Evolutionary conservation across 2,329 filamentous ascomycete species (phyloP).

Genomic region (Colletotrichum trifolii): DNA sequence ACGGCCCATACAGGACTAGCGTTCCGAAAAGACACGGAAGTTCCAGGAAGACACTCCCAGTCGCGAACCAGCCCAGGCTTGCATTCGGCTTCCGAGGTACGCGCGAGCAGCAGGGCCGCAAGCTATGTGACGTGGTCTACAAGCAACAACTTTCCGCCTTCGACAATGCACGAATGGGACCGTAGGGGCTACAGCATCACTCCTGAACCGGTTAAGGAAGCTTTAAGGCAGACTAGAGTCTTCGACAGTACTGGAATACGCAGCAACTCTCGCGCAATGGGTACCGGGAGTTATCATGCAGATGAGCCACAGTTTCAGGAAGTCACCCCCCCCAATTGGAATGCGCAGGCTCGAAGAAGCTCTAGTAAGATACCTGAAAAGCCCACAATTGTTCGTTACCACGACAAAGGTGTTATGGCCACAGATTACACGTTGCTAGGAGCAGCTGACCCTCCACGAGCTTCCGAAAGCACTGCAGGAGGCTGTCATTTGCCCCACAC

Average conservation of each 20-base stretch:
- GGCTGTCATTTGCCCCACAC: not conserved
- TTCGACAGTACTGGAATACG: slow-evolving; percentile 7
- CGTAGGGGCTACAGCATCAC: slow-evolving; percentile 12
- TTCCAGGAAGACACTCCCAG: not conserved
- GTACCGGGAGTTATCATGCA: not conserved
- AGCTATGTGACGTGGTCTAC: slow-evolving; percentile 41
- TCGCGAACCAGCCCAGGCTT: not conserved
- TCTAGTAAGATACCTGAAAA: too few relatives aligned
- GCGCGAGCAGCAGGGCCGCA: slow-evolving; percentile 29
- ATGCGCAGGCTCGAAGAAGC: too few relatives aligned
- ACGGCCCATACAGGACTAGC: not conserved
- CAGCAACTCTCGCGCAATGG: not conserved
- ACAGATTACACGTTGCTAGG: not conserved
- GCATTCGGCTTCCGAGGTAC: not conserved
- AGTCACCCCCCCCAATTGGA: too few relatives aligned
- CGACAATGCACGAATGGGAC: not conserved
- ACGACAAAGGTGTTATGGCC: slow-evolving; percentile 37
- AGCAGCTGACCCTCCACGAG: not conserved
- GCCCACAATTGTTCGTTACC: slow-evolving; percentile 34
- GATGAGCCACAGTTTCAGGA: not conserved
- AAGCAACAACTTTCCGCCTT: slow-evolving; percentile 20
- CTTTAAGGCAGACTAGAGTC: slow-evolving; percentile 26
- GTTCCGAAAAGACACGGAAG: not conserved
- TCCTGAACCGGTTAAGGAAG: slow-evolving; percentile 17
- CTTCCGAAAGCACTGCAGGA: slow-evolving; percentile 34